A percentile compares a stretch with the other conserved stretches of the same genome.
These are phyloP conservation scores for Phyllosticta citribraziliensis DNA, from an alignment of 2,329 filamentous ascomycete species.

Conservation along the genomic window DNA sequence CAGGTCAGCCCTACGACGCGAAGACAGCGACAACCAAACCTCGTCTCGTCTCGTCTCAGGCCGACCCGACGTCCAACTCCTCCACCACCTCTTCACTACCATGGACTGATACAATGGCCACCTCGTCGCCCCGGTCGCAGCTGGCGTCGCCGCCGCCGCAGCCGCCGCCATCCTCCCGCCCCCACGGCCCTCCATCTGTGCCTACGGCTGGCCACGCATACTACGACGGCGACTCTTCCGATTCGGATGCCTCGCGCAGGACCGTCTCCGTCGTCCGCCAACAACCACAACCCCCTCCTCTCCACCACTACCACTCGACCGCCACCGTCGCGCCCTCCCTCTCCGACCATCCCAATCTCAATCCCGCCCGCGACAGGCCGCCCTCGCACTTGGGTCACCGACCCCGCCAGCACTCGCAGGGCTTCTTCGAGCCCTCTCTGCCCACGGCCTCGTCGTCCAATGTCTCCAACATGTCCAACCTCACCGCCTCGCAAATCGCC, in stretches of 20 bases:
- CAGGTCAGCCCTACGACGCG: constrained; percentile 8
- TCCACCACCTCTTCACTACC: not conserved
- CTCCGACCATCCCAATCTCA: constrained; percentile 24
- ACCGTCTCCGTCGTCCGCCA: constrained; percentile 20
- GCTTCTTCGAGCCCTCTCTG: constrained; percentile 65
- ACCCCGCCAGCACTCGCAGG: constrained; percentile 62
- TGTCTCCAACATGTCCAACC: constrained; percentile 39
- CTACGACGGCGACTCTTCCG: constrained; percentile 13
- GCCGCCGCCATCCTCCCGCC: constrained; percentile 3
- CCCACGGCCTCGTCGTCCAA: constrained; percentile 52
- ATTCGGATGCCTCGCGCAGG: constrained; percentile 31
- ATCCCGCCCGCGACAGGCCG: constrained; percentile 35
- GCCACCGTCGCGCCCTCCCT: constrained; percentile 12
- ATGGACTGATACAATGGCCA: constrained; percentile 7
- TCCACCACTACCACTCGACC: constrained; percentile 18
- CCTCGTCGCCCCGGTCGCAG: constrained; percentile 1
- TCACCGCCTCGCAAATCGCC: constrained; percentile 66
- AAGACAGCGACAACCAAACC: not conserved
- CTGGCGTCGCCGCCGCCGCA: constrained; percentile 7
- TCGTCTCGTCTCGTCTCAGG: not conserved
- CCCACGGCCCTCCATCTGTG: not conserved
- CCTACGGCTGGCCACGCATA: constrained; percentile 1
- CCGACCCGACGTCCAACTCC: not conserved
- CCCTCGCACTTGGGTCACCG: constrained; percentile 40
- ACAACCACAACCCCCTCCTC: constrained; percentile 27